Base-by-base conservation (phyloP, 192 early-diverging fungal genomes). In the Linnemannia hyalina region DNA sequence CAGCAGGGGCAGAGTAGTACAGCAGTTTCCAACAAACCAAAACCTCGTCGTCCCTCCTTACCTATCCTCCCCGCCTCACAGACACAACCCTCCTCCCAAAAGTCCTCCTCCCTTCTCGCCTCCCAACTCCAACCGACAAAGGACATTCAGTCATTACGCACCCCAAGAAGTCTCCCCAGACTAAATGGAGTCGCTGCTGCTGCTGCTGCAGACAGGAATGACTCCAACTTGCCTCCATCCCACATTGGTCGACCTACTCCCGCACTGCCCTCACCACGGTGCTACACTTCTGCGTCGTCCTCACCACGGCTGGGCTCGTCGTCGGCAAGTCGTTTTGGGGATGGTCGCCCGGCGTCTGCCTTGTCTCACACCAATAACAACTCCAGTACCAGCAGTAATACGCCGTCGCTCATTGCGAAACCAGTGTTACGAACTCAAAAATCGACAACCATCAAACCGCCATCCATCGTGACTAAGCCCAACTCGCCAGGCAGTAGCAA, bases 401-500 rank as follows among this genome's bases (percentile, higher is more conserved):
- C 42, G 11, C 57, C 81, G 4, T 75, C 82, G 16, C n/a, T 55
- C 16, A 65, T 73, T 32, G 60, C 75, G 8, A 75, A 75, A 70
- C 82, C 82, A 6, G 44, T 47, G 2, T 63, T 69, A 29, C 65
- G 73, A 63, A 72, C n/a, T 20, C 73, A 57, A 41, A 85, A 85
- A 68, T 23, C 78, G 7, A 44, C 69, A 3, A 75, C 74, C 4
- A 85, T 80, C 38, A 85, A 85, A 68, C 83, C 83, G 22, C 83
- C 83, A 11, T 85, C 74, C 16, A 85, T 85, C 35, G 78, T 85
- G 9, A 85, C 83, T 38, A 78, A 75, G 52, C 82, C 76, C 42
- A 78, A 38, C 49, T 65, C 72, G 29, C 23, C 32, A 4, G 75
- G 70, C 18, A 42, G 63, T 26, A 20, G 18, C 32, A 54, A 15